These are phyloP conservation scores for Theileria parva DNA, from an alignment of 169 alveolate species.

Conservation along the genomic window DNA sequence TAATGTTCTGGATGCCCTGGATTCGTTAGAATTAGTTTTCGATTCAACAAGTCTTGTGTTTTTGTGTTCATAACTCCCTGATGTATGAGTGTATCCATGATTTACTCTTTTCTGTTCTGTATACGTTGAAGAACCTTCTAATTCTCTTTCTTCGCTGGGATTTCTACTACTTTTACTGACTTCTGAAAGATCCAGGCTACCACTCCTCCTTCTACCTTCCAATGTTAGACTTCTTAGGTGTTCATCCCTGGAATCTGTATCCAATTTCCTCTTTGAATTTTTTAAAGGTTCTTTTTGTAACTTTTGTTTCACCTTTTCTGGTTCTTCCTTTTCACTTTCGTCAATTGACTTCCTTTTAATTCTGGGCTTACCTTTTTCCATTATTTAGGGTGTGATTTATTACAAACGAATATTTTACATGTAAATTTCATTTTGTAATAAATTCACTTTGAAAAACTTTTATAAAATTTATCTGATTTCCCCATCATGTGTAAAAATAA, in stretches of 20 bases:
- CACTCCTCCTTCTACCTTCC: slow-evolving; percentile 1
- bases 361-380: background rate
- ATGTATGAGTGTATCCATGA: background rate
- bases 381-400: background rate
- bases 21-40: too few relatives aligned
- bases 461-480: background rate
- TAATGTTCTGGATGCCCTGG: too few relatives aligned
- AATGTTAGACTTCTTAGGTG: background rate
- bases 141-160: background rate
- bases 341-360: background rate
- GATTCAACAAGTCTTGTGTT: background rate
- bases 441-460: too few relatives aligned
- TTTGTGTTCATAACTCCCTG: background rate
- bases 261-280: too few relatives aligned
- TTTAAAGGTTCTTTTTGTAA: too few relatives aligned
- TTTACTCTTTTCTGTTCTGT: background rate
- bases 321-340: background rate
- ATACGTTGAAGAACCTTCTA: background rate
- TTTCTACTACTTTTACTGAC: background rate
- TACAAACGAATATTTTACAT: too few relatives aligned
- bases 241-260: too few relatives aligned
- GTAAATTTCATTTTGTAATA: too few relatives aligned
- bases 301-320: too few relatives aligned
- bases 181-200: background rate
- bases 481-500: background rate